These are phyloP conservation scores for Citrus inodora DNA, from an alignment of 345 rosid genomes.

Conservation along the genomic window DNA sequence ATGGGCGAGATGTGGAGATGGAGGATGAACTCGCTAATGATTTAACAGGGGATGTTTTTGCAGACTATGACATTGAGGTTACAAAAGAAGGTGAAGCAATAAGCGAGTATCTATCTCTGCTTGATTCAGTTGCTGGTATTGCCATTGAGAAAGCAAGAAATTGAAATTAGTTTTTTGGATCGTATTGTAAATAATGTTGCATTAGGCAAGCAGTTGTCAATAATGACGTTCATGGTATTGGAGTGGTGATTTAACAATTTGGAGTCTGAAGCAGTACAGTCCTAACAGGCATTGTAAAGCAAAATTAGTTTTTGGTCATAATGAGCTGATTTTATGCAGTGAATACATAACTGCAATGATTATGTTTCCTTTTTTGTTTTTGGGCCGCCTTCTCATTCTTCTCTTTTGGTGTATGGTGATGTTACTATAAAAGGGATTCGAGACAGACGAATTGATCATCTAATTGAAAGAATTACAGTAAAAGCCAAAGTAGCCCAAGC, in stretches of 20 bases:
- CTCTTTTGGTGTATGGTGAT: not conserved
- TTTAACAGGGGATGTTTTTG: constrained; percentile 50
- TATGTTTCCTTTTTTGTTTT: no score
- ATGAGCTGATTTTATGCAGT: not conserved
- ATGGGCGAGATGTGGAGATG: constrained; percentile 67
- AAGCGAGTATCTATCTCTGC: constrained; percentile 55
- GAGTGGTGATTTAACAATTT: not conserved
- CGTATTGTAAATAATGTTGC: not conserved
- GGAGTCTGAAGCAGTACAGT: not conserved
- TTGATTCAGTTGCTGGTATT: constrained; percentile 40
- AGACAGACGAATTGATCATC: no score
- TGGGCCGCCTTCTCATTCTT: no score
- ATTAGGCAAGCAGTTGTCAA: not conserved
- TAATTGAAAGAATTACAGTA: no score
- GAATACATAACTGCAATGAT: not conserved
- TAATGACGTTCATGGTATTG: not conserved
- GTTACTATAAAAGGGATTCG: not conserved
- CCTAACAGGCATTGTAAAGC: not conserved
- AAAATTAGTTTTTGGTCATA: not conserved
- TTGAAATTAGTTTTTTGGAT: constrained; percentile 2
- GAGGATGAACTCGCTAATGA: constrained; percentile 68
- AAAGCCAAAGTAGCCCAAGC: no score
- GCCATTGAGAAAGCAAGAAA: not conserved
- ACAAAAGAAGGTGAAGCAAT: constrained; percentile 70
- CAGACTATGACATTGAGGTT: constrained; percentile 79